Conservation (phyloP, 768 basidiomycete genomes). For the Kwoniella sp. region DNA sequence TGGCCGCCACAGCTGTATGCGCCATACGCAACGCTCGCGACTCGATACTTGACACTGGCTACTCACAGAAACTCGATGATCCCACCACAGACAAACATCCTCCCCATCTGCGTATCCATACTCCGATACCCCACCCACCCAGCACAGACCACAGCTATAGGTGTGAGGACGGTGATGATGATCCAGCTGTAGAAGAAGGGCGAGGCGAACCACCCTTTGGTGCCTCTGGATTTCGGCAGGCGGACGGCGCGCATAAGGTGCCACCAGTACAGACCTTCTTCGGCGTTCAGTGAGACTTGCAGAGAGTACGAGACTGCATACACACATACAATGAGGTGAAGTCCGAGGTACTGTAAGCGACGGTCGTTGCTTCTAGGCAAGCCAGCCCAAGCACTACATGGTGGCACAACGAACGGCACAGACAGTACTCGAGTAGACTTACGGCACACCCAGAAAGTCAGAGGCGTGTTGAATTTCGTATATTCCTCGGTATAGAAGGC, state of each 20-base stretch:
- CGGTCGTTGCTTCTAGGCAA: too few species aligned
- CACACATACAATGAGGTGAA: too few species aligned
- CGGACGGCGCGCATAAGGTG: conserved; percentile 37
- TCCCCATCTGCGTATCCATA: conserved; percentile 24
- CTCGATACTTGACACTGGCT: too few species aligned
- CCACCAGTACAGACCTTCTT: conserved; percentile 47
- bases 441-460: conserved; percentile 34
- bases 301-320: conserved; percentile 28
- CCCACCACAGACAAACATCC: conserved; percentile 25
- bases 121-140: conserved; percentile 21
- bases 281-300: conserved; percentile 38
- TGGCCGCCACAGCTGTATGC: too few species aligned
- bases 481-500: conserved; percentile 27
- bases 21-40: not conserved
- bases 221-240: conserved; percentile 29
- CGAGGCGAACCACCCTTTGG: conserved; percentile 31
- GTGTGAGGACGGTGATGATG: conserved; percentile 19
- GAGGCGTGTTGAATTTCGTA: conserved; percentile 17
- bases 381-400: too few species aligned
- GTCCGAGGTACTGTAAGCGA: too few species aligned
- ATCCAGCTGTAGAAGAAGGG: conserved; percentile 42
- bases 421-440: conserved; percentile 1
- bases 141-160: conserved; percentile 8
- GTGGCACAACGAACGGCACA: too few species aligned
- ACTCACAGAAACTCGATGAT: conserved; percentile 38